Conservation (phyloP, 2,329 filamentous ascomycete genomes). For the Fusarium cyanostomum region DNA sequence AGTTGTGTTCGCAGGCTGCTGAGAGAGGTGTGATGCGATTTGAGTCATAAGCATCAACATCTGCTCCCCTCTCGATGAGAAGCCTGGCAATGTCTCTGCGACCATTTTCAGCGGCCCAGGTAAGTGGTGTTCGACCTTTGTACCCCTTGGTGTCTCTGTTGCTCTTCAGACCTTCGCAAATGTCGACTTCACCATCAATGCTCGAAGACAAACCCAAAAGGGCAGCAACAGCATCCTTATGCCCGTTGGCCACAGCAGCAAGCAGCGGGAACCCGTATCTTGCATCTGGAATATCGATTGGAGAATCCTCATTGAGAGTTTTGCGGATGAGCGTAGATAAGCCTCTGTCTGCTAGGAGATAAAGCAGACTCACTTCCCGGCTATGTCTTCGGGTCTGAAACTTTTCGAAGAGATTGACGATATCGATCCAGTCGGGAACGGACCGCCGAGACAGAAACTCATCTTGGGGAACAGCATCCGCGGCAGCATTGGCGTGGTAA, state of each 20-base stretch:
- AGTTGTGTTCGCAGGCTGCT: too few relatives aligned
- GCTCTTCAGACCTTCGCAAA: neutral
- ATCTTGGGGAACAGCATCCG: neutral
- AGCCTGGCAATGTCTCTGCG: neutral
- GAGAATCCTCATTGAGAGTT: accelerated
- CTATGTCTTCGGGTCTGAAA: neutral
- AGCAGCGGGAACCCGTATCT: conserved; percentile 17
- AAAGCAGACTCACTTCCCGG: neutral
- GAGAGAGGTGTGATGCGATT: neutral
- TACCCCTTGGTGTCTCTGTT: neutral
- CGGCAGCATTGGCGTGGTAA: conserved; percentile 10
- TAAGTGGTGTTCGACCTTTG: neutral
- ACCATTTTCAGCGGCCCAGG: neutral
- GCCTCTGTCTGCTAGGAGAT: conserved; percentile 24
- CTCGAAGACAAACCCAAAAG: neutral
- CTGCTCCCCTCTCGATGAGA: neutral
- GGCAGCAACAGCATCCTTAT: neutral
- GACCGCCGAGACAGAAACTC: neutral
- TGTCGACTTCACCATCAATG: accelerated
- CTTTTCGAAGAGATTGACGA: conserved; percentile 1
- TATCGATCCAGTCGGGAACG: accelerated
- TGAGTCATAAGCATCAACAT: neutral
- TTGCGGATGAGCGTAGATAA: neutral
- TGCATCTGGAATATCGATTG: neutral
- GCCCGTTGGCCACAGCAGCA: conserved; percentile 16